These are phyloP conservation scores for Smithsoniella earleae DNA, from an alignment of 163 green algal genomes.

Conservation along the genomic window DNA sequence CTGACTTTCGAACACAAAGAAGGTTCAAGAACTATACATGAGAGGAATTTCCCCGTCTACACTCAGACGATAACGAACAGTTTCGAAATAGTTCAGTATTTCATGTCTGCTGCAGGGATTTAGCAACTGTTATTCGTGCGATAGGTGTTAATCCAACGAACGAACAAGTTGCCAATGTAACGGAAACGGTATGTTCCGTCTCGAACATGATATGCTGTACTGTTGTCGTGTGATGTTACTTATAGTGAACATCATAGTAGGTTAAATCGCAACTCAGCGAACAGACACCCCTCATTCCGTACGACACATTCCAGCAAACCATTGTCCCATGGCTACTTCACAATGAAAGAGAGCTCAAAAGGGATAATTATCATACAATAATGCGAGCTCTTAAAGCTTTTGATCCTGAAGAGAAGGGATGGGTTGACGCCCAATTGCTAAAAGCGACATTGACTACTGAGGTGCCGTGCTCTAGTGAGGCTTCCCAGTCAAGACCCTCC, in stretches of 20 bases:
- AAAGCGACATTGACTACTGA: conserved; percentile 27
- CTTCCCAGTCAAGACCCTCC: no score
- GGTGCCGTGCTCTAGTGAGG: background rate
- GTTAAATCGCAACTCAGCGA: conserved; percentile 20
- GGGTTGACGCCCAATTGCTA: conserved; percentile 34
- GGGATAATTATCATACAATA: conserved; percentile 38
- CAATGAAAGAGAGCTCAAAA: conserved; percentile 33
- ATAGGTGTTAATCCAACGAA: conserved; percentile 39
- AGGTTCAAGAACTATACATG: conserved; percentile 35
- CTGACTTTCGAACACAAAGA: conserved; percentile 39
- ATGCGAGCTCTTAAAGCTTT: conserved; percentile 38
- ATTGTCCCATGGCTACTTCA: conserved; percentile 33
- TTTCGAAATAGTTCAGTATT: no score
- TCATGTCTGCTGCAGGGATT: conserved; percentile 32
- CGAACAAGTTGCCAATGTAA: conserved; percentile 32
- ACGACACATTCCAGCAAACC: conserved; percentile 31
- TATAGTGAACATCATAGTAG: background rate
- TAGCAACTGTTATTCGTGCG: conserved; percentile 36
- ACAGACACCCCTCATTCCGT: background rate
- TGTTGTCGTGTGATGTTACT: background rate
- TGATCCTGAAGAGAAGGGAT: conserved; percentile 37
- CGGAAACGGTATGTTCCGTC: conserved; percentile 23
- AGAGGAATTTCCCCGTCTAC: conserved; percentile 28
- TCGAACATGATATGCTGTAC: background rate
- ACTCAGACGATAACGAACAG: background rate